Base-by-base conservation (phyloP, 176 grass and related monocot genomes). In the Avena eriantha region DNA sequence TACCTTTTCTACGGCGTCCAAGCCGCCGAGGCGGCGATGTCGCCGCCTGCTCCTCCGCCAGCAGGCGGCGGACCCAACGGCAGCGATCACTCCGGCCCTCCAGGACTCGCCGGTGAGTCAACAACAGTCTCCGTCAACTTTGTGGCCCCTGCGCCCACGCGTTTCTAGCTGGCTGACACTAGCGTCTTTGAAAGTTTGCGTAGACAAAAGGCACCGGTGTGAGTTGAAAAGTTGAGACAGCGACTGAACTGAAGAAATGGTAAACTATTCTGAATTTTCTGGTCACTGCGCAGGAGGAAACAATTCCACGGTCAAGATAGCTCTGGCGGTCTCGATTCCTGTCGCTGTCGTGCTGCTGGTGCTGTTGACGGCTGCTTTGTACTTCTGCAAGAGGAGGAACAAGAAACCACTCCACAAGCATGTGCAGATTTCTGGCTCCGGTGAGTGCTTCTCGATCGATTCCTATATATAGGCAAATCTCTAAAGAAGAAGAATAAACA, bases 1-100 rank as follows among this genome's bases (percentile, higher is more conserved):
- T 29, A n/a, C 21, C 76, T 24, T 6, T 95, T 92, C 87, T 92
- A 73, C 69, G 82, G 80, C 33, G 34, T 1, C 36, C 50, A 46
- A 71, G 54, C 67, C 6, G 70, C 69, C 7, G 51, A 60, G 66
- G 69, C 72, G 49, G 86, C 80, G 0, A 88, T 88, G 86, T 83
- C 23, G 4, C 35, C 4, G 35, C 53, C 78, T 14, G 35, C 35
- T 36, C 0, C 35, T 5, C 35, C 35, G 0, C 47, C 76, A 4
- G 15, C 56, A 41, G 76, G 26, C 23, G 26, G 49, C 18, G 1
- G 35, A 36, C 3, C 5, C 63, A 79, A 76, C 68, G 77, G 35
- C 35, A 36, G 3, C 59, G 48, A 77, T 3, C 35, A 36, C 2
- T 36, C 5, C 3, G 47, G 39, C 22, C n/a, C 3, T 54, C 15